Conservation (phyloP, 1,284 basidiomycete genomes). For the Spongiforma sp. region DNA sequence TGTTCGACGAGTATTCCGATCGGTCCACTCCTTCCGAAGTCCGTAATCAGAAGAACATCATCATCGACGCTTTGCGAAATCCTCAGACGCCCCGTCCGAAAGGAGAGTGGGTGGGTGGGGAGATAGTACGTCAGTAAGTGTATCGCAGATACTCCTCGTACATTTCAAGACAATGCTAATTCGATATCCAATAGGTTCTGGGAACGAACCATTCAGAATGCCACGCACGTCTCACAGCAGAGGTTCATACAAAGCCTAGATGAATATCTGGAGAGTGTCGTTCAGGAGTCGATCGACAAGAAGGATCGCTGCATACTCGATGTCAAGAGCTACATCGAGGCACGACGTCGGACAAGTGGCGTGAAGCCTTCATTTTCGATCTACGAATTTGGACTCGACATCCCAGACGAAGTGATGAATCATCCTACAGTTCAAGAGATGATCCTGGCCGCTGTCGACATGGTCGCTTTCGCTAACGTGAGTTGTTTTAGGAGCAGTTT, state of each 20-base stretch:
- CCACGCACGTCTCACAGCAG: not conserved
- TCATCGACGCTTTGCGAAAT: no score
- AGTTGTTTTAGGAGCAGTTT: no score
- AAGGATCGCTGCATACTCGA: not conserved
- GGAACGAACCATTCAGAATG: not conserved
- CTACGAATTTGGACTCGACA: not conserved
- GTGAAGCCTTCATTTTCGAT: not conserved
- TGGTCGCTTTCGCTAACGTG: not conserved
- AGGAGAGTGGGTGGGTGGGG: no score
- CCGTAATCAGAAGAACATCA: no score
- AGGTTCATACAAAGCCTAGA: not conserved
- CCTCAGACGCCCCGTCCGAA: no score
- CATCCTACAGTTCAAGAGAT: not conserved
- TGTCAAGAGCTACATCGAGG: not conserved
- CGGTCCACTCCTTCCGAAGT: not conserved
- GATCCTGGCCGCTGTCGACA: not conserved
- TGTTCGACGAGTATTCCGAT: no score
- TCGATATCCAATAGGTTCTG: no score
- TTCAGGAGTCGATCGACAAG: not conserved
- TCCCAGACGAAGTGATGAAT: not conserved
- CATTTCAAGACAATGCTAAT: no score
- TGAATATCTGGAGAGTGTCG: not conserved
- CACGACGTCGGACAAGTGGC: not conserved
- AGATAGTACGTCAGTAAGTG: no score
- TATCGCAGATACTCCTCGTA: no score